Conservation (phyloP, 2,329 filamentous ascomycete genomes). For the Metarhizium rileyi region DNA sequence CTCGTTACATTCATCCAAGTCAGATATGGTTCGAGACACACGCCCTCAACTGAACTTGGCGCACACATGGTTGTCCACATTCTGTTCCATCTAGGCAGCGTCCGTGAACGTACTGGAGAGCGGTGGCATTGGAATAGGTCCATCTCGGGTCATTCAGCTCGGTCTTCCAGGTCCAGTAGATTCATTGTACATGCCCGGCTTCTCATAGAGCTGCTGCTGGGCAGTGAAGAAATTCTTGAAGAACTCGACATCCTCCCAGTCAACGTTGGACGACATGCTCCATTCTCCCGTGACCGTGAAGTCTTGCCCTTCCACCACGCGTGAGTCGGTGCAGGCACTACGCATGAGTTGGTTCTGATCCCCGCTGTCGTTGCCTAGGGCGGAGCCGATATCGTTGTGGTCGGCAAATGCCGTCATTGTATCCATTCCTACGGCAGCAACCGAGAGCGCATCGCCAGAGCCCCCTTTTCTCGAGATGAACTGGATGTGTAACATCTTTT, state of each 20-base stretch:
- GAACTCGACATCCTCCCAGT: constrained; percentile 34
- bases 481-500: constrained; percentile 32
- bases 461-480: constrained; percentile 42
- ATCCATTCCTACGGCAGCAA: constrained; percentile 19
- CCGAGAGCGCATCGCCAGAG: constrained; percentile 26
- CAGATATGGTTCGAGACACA: too few species aligned
- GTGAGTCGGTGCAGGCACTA: constrained; percentile 34
- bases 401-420: constrained; percentile 44
- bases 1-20: too few species aligned
- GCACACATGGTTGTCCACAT: constrained; percentile 17
- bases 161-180: constrained; percentile 51
- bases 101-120: constrained; percentile 13
- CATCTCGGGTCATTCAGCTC: constrained; percentile 21
- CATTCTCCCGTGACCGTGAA: constrained; percentile 47
- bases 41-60: constrained; percentile 7
- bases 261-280: constrained; percentile 37
- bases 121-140: constrained; percentile 18
- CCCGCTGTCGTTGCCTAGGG: constrained; percentile 6
- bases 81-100: constrained; percentile 14
- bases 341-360: constrained; percentile 14
- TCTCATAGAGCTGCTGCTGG: constrained; percentile 45
- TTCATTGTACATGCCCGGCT: constrained; percentile 35
- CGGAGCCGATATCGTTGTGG: constrained; percentile 36
- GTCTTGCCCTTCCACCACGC: constrained; percentile 23
- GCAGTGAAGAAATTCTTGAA: constrained; percentile 48